Percentiles rank a stretch among this genome's conserved stretches.
These are phyloP conservation scores for Periconia macrospinosa DNA, from an alignment of 2,329 filamentous ascomycete species.

Conservation along the genomic window DNA sequence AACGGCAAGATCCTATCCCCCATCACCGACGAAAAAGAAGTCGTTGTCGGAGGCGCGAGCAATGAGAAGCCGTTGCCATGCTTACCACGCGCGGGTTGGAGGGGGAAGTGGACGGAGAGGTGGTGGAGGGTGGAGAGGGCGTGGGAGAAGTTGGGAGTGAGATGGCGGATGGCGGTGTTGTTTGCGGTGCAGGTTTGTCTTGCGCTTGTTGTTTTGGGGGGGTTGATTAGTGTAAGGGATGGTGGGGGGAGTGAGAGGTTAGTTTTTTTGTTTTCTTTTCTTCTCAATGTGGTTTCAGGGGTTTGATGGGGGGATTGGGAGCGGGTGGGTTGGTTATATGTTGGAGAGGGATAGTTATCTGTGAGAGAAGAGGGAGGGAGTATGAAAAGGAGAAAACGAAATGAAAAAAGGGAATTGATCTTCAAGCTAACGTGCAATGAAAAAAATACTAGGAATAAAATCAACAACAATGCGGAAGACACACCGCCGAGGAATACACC, in stretches of 20 bases:
- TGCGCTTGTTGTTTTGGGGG: conserved; percentile 17
- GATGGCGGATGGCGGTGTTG: conserved; percentile 22
- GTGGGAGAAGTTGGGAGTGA: conserved; percentile 24
- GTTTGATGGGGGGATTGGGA: no score
- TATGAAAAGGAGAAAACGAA: neutral
- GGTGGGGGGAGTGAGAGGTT: conserved; percentile 3
- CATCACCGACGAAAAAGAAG: conserved; percentile 30
- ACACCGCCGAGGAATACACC: neutral
- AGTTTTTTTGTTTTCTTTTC: neutral
- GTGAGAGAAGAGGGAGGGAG: no score
- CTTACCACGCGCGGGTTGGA: conserved; percentile 23
- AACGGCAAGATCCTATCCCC: conserved; percentile 32
- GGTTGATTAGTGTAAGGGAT: conserved; percentile 14
- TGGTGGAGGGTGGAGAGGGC: no score
- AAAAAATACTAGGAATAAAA: neutral
- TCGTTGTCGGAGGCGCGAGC: conserved; percentile 13
- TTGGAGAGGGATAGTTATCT: no score
- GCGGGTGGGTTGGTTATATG: no score
- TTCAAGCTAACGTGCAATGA: neutral
- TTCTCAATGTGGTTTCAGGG: no score
- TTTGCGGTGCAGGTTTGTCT: conserved; percentile 22
- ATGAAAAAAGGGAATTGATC: neutral
- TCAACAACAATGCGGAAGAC: neutral
- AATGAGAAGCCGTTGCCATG: conserved; percentile 30
- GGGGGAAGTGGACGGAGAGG: conserved; percentile 1